Conservation (phyloP, 2,329 filamentous ascomycete species). For the Calonectria honghensis region DNA sequence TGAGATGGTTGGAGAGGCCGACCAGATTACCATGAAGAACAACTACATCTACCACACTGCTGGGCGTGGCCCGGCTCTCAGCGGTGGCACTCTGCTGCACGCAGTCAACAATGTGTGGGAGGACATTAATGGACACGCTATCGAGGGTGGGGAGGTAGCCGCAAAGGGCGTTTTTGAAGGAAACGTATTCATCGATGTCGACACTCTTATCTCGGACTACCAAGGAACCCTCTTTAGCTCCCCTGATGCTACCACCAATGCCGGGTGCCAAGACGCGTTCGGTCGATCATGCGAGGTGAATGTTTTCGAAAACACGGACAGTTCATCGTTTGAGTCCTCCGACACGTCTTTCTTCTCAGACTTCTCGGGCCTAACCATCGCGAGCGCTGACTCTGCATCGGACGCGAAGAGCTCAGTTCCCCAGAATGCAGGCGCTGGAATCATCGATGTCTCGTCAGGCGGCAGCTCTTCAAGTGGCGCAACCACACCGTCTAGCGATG, state of each 20-base stretch:
- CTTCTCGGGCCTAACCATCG: constrained; percentile 39
- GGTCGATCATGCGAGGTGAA: constrained; percentile 44
- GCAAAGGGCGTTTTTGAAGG: constrained; percentile 55
- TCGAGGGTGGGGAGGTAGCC: constrained; percentile 50
- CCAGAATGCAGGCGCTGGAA: constrained; percentile 10
- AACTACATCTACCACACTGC: constrained; percentile 48
- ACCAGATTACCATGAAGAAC: constrained; percentile 41
- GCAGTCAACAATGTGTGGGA: constrained; percentile 57
- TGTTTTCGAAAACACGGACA: constrained; percentile 36
- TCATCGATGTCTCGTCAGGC: constrained; percentile 1
- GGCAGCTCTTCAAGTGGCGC: background rate
- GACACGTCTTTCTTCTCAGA: constrained; percentile 46
- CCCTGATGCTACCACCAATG: constrained; percentile 48
- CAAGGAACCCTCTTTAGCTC: constrained; percentile 34
- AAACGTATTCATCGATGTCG: constrained; percentile 52
- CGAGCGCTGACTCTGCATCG: background rate
- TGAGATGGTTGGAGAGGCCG: constrained; percentile 44
- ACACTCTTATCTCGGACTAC: constrained; percentile 48
- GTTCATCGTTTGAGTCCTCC: constrained; percentile 24
- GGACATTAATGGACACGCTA: constrained; percentile 53
- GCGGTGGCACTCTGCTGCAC: constrained; percentile 55
- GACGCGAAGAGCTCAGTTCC: background rate
- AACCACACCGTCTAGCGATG: background rate
- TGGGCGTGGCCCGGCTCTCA: constrained; percentile 54
- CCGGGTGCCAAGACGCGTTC: constrained; percentile 45